phyloP scores from a whole-genome alignment of 345 rosid species.

The rapeseed (Brassica napus) region Da-Ae NC_063447.1:55021001-55021500 shows the following conservation, averaged over 20 bases:
- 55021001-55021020: not conserved
- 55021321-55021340: not conserved
- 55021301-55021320: not conserved
- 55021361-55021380: not conserved
- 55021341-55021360: not conserved
- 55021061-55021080: not conserved
- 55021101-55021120: slow-evolving; percentile 25
- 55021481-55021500: not conserved
- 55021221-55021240: not conserved
- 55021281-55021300: not conserved
- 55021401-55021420: no score
- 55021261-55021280: not conserved
- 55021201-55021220: not conserved
- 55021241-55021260: not conserved
- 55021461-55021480: not conserved
- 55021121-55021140: not conserved
- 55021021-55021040: slow-evolving; percentile 17
- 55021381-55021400: not conserved
- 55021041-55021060: slow-evolving; percentile 27
- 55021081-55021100: slow-evolving; percentile 5
- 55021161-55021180: not conserved
- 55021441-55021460: not conserved
- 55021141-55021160: not conserved
- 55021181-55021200: not conserved
- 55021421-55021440: not conserved